phyloP scores from a whole-genome alignment of 129 eudicot species.

The Flaveria bidentis region DNA sequence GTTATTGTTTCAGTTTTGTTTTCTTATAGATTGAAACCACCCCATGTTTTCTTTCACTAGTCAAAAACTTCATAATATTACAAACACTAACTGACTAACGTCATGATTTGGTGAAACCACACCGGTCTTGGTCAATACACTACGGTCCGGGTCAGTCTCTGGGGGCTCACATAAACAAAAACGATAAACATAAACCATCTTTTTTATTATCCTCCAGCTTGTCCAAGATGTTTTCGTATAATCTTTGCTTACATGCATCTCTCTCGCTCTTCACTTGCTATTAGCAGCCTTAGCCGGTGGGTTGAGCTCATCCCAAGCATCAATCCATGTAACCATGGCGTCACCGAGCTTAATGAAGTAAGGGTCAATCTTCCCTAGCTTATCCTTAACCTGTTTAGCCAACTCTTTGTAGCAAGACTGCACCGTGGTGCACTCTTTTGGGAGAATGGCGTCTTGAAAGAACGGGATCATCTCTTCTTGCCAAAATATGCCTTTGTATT shows the following conservation, averaged over 20 bases:
- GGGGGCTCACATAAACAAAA: constrained; percentile 17
- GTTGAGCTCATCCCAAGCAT: constrained; percentile 71
- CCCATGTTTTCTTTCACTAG: background rate
- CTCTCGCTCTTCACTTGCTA: constrained; percentile 35
- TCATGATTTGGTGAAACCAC: constrained; percentile 13
- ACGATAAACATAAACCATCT: constrained; percentile 12
- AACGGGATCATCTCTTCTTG: constrained; percentile 75
- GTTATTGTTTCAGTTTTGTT: constrained; percentile 25
- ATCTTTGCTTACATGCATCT: background rate
- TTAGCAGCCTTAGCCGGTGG: constrained; percentile 40
- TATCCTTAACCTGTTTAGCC: constrained; percentile 58
- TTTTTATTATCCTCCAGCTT: constrained; percentile 26
- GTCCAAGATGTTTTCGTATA: constrained; percentile 21
- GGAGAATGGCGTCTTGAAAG: constrained; percentile 52
- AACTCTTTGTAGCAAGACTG: constrained; percentile 63
- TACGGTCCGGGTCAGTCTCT: background rate
- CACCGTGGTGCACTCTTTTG: constrained; percentile 60
- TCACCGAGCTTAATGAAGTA: constrained; percentile 61
- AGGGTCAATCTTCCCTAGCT: constrained; percentile 54
- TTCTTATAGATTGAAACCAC: constrained; percentile 13
- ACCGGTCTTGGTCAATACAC: constrained; percentile 15
- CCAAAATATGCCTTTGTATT: constrained; percentile 79
- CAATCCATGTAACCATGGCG: constrained; percentile 71
- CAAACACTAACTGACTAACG: constrained; percentile 25
- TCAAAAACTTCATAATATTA: constrained; percentile 27